These are phyloP conservation scores for Heritiera littoralis DNA, from an alignment of 345 rosid species.

Conservation along the genomic window DNA sequence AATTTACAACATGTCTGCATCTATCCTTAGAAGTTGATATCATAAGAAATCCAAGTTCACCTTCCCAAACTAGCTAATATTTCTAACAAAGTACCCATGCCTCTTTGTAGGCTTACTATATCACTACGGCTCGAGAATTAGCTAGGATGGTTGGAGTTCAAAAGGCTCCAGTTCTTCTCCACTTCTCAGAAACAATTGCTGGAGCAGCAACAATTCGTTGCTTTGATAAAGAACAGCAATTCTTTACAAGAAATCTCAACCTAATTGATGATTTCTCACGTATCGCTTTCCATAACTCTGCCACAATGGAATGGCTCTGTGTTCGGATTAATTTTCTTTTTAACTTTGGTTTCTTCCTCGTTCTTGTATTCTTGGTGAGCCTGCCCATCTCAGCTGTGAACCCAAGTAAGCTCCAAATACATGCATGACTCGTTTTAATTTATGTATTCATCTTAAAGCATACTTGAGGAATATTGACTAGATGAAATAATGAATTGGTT, in stretches of 20 bases:
- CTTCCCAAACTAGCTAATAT: too few relatives aligned
- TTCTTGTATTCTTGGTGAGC: slow-evolving; percentile 17
- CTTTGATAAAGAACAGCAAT: slow-evolving; percentile 6
- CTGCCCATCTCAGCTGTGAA: neutral
- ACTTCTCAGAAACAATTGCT: slow-evolving; percentile 18
- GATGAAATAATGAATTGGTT: neutral
- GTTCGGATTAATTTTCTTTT: slow-evolving; percentile 15
- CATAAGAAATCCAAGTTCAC: too few relatives aligned
- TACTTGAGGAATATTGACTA: too few relatives aligned
- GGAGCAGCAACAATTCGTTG: slow-evolving; percentile 21
- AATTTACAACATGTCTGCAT: too few relatives aligned
- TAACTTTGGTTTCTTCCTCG: slow-evolving; percentile 16
- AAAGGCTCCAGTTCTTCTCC: slow-evolving; percentile 7
- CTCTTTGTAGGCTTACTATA: slow-evolving; percentile 4
- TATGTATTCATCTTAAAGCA: neutral
- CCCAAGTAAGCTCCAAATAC: slow-evolving; percentile 3
- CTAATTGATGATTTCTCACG: slow-evolving; percentile 21
- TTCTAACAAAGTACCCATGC: neutral
- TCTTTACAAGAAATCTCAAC: neutral
- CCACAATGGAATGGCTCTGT: slow-evolving; percentile 16
- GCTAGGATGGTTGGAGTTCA: slow-evolving; percentile 14
- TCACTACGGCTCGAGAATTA: slow-evolving; percentile 4
- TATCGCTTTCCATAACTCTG: slow-evolving; percentile 15
- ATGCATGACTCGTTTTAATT: neutral
- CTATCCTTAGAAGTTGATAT: too few relatives aligned